Conservation (phyloP, 2,329 filamentous ascomycete genomes). For the Periconia macrospinosa region DNA sequence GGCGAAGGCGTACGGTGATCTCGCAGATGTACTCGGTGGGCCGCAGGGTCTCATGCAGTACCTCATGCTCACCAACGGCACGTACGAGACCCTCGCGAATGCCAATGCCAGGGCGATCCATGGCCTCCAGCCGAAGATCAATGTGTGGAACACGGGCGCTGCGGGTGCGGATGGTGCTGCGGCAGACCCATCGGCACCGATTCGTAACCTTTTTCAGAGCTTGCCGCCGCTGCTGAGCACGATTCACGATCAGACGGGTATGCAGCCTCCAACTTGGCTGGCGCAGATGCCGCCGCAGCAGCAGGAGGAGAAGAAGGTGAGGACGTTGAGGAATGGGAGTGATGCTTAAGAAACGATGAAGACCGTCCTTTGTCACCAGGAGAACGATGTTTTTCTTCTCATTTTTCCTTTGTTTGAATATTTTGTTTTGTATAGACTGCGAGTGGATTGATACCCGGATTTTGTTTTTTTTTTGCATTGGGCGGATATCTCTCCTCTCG, state of each 20-base stretch:
- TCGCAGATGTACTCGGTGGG: conserved; percentile 74
- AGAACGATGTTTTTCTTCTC: neutral
- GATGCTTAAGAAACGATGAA: conserved; percentile 7
- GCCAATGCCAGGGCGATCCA: conserved; percentile 76
- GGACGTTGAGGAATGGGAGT: conserved; percentile 30
- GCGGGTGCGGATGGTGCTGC: conserved; percentile 46
- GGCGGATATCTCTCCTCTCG: neutral
- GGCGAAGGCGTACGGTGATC: conserved; percentile 76
- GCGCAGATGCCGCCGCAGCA: conserved; percentile 53
- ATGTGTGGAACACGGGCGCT: conserved; percentile 80
- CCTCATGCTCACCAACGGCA: conserved; percentile 84
- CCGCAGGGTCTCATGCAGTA: conserved; percentile 78
- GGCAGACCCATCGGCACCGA: conserved; percentile 62
- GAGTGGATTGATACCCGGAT: too few relatives aligned
- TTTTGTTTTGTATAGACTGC: neutral
- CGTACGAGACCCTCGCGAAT: conserved; percentile 74
- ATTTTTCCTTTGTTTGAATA: conserved; percentile 1
- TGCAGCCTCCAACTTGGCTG: conserved; percentile 75
- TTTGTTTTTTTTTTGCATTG: neutral
- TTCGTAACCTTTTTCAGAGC: conserved; percentile 83
- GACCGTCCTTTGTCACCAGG: neutral
- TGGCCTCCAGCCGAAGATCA: conserved; percentile 85
- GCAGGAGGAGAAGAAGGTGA: conserved; percentile 12
- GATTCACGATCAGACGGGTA: conserved; percentile 87
- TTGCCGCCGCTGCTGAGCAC: conserved; percentile 81